These are phyloP conservation scores for Penicillium sp. DNA, from an alignment of 2,329 filamentous ascomycete species.

Conservation along the genomic window DNA sequence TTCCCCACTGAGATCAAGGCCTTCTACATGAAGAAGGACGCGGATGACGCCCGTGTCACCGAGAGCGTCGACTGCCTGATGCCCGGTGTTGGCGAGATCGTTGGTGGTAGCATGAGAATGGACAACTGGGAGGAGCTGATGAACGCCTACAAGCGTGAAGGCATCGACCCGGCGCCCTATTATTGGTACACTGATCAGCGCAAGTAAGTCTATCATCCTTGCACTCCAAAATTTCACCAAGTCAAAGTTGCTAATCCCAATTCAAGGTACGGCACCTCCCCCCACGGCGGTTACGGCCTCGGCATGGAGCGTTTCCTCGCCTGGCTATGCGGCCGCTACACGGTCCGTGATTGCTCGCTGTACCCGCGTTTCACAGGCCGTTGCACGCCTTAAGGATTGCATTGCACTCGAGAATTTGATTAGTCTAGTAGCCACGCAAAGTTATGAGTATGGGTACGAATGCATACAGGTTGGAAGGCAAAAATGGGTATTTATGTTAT, in stretches of 20 bases:
- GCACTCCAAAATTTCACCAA: constrained; percentile 3
- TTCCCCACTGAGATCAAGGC: constrained; percentile 98
- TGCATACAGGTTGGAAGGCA: constrained; percentile 3
- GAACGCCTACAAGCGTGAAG: constrained; percentile 78
- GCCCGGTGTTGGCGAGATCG: constrained; percentile 95
- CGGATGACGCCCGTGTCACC: constrained; percentile 71
- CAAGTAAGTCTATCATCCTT: constrained; percentile 57
- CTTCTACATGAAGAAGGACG: constrained; percentile 96
- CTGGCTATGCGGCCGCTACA: constrained; percentile 62
- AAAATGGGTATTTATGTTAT: not conserved
- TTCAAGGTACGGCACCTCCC: constrained; percentile 75
- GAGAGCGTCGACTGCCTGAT: constrained; percentile 84
- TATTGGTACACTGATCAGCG: constrained; percentile 99
- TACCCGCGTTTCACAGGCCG: constrained; percentile 49
- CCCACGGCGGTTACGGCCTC: constrained; percentile 88
- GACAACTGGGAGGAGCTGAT: constrained; percentile 84
- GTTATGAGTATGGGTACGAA: constrained; percentile 8
- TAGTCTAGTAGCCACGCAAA: constrained; percentile 3
- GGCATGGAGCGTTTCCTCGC: constrained; percentile 77
- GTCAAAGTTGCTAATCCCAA: not conserved
- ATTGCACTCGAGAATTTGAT: no score
- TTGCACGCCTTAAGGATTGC: constrained; percentile 40
- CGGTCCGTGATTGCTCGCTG: constrained; percentile 53
- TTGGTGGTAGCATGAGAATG: constrained; percentile 95
- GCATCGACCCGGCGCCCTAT: constrained; percentile 76